Percentiles rank a stretch among this genome's conserved stretches.
phyloP scores from a whole-genome alignment of 1,284 basidiomycete genomes.

The Ustilago shanxiensis region DNA sequence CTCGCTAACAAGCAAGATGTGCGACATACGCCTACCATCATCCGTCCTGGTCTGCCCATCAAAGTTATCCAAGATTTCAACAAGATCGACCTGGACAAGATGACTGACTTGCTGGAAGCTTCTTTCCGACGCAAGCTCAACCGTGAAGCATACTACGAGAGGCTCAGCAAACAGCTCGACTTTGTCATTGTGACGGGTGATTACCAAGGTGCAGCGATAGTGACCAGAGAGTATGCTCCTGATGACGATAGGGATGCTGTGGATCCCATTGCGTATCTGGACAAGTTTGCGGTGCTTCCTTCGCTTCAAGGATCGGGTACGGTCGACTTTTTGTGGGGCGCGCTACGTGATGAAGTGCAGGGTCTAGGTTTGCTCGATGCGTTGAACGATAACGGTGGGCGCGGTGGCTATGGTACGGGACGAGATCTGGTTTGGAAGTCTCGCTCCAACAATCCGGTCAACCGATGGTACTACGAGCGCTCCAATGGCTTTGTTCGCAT shows the following conservation, averaged over 20 bases:
- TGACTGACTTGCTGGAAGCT: slow-evolving; percentile 85
- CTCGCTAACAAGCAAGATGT: slow-evolving; percentile 87
- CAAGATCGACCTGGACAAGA: slow-evolving; percentile 80
- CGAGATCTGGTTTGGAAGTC: slow-evolving; percentile 95
- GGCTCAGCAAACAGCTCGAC: slow-evolving; percentile 83
- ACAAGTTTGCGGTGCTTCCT: slow-evolving; percentile 98
- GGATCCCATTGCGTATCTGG: slow-evolving; percentile 84
- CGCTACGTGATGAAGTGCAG: slow-evolving; percentile 96
- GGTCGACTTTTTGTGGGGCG: slow-evolving; percentile 99
- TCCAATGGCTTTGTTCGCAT: slow-evolving; percentile 88
- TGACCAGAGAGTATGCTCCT: slow-evolving; percentile 80
- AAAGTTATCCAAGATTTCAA: slow-evolving; percentile 79
- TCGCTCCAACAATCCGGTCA: slow-evolving; percentile 91
- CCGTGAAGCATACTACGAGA: slow-evolving; percentile 80
- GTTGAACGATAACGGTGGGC: slow-evolving; percentile 88
- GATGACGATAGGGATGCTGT: slow-evolving; percentile 44
- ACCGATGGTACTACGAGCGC: slow-evolving; percentile 99
- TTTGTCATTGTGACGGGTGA: slow-evolving; percentile 96
- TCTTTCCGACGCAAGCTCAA: slow-evolving; percentile 86
- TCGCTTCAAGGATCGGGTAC: slow-evolving; percentile 96
- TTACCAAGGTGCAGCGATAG: slow-evolving; percentile 93
- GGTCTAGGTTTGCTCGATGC: slow-evolving; percentile 93
- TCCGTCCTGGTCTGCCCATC: slow-evolving; percentile 89
- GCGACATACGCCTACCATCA: slow-evolving; percentile 89
- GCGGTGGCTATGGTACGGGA: slow-evolving; percentile 88